Base-by-base conservation (phyloP, 2,329 filamentous ascomycete species). In the Orbilia ellipsospora region DNA sequence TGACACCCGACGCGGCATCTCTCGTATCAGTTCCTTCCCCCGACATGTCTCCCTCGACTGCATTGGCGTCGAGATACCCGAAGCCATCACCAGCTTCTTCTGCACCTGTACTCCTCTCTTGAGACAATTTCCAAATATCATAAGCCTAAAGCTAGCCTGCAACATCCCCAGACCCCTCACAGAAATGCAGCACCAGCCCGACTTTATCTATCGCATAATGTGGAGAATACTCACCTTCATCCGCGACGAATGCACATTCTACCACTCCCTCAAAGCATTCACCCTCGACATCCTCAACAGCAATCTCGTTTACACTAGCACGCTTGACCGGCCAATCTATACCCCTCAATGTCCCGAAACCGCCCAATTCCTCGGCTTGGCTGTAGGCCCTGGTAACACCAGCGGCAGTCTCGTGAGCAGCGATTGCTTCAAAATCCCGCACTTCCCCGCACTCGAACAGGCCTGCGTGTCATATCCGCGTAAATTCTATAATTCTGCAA, bases 261-360 rank as follows among this genome's bases (percentile, higher is more conserved):
- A 48, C 16, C 8, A 48, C 7, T 10, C 13, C 13, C 44, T 48
- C 15, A 48, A 48, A 18, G 13, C 44, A 4, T 48, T 48, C 16
- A 48, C 44, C 1, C 6, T 48, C 15, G 13, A 48, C 7, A 48
- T 48, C 44, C 16, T 48, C 15, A 48, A 48, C 44, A 48, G 44
- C 44, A 48, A 48, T n/a, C 44, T 48, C 44, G 44, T 48, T 12
- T 48, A 48, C 44, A 48, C 44, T 1, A 48, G 44, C 44, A 48
- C 44, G 3, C 16, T 48, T 4, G 44, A 48, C 16, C 13, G 44
- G 16, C 44, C 44, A 18, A 48, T 18, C 6, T 48, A 48, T 13
- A 48, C 16, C 2, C 44, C 44, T 48, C 44, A 48, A 18, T n/a
- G 15, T 48, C 44, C 44, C 15, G 44, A 48, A 48, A 13, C 44